These are phyloP conservation scores for Candida arabinofermentans DNA, from an alignment of 805 yeast species.

Conservation along the genomic window DNA sequence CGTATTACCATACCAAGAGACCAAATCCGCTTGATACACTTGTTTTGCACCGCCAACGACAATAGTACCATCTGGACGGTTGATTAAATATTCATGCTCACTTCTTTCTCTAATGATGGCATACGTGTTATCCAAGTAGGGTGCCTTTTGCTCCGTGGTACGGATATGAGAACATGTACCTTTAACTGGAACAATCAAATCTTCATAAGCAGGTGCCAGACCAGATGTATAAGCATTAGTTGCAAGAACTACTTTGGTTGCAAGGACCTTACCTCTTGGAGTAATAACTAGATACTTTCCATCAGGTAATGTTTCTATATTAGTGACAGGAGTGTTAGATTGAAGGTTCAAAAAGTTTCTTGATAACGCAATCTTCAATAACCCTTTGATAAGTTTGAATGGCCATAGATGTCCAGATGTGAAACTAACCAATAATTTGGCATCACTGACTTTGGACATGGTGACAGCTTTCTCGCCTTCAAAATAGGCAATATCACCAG, in stretches of 20 bases:
- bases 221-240: constrained; percentile 35
- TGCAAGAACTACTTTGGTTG: constrained; percentile 35
- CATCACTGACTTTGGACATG: constrained; percentile 27
- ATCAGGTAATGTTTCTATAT: constrained; percentile 20
- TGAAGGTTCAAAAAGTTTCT: constrained; percentile 32
- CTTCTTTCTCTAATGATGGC: constrained; percentile 25
- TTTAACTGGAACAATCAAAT: constrained; percentile 33
- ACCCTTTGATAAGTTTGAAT: constrained; percentile 33
- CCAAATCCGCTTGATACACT: constrained; percentile 22
- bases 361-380: constrained; percentile 34
- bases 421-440: constrained; percentile 31
- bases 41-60: constrained; percentile 32
- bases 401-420: constrained; percentile 45
- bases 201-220: constrained; percentile 23
- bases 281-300: constrained; percentile 34
- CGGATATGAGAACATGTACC: constrained; percentile 26
- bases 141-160: constrained; percentile 20
- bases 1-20: constrained; percentile 10
- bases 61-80: constrained; percentile 32
- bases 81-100: constrained; percentile 32
- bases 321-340: constrained; percentile 37
- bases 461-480: constrained; percentile 31
- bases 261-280: constrained; percentile 20
- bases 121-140: constrained; percentile 35
- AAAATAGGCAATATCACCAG: constrained; percentile 28